phyloP scores from a whole-genome alignment of 768 basidiomycete species.

The Suillus discolor region DNA sequence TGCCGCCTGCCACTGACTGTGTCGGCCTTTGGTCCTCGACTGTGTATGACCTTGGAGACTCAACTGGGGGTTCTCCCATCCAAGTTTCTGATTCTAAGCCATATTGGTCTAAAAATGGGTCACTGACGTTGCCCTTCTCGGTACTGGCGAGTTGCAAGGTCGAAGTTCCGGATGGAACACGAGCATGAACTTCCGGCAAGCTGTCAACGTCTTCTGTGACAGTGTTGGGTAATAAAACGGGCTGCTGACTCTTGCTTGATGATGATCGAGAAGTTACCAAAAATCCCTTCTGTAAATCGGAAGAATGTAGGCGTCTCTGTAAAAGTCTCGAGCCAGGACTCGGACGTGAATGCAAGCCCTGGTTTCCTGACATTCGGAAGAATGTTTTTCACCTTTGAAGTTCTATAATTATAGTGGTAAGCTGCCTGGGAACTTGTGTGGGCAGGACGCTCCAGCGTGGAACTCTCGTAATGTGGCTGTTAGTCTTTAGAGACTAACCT shows the following conservation, averaged over 20 bases:
- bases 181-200: conserved; percentile 5
- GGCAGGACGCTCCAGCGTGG: not conserved
- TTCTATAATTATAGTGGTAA: not conserved
- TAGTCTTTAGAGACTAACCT: not conserved
- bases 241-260: not conserved
- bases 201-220: not conserved
- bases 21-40: not conserved
- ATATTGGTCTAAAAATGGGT: conserved; percentile 1
- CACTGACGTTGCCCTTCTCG: not conserved
- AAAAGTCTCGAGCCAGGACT: conserved; percentile 4
- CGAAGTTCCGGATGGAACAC: conserved; percentile 5
- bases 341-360: not conserved
- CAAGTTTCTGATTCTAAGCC: conserved; percentile 5
- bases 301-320: not conserved
- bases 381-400: not conserved
- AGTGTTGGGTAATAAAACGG: not conserved
- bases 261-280: conserved; percentile 20
- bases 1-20: not conserved
- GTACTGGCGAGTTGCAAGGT: not conserved
- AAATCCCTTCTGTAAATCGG: conserved; percentile 16
- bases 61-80: conserved; percentile 11
- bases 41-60: conserved; percentile 5
- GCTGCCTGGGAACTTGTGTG: not conserved
- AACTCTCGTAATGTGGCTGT: not conserved
- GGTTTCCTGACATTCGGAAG: conserved; percentile 3